These are phyloP conservation scores for Cystobasidiaceae sp. DNA, from an alignment of 1,284 basidiomycete species.

Conservation along the genomic window DNA sequence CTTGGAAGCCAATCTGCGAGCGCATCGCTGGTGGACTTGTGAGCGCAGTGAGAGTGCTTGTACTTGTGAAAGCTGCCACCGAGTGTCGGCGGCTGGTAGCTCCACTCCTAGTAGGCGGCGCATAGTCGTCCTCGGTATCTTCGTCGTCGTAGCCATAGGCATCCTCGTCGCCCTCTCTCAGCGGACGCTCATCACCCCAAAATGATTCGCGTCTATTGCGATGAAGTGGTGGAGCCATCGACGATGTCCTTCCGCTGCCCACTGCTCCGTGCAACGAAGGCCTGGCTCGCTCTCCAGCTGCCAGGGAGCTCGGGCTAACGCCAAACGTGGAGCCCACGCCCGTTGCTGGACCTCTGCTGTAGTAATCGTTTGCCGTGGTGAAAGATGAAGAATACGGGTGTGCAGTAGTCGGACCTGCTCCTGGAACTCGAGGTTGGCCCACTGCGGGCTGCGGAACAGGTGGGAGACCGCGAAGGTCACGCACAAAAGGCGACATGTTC, in stretches of 20 bases:
- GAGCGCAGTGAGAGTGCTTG: slow-evolving; percentile 8
- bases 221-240: slow-evolving; percentile 1
- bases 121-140: slow-evolving; percentile 40
- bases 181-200: slow-evolving; percentile 36
- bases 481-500: slow-evolving; percentile 43
- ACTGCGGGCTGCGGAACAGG: neutral
- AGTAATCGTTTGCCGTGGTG: slow-evolving; percentile 8
- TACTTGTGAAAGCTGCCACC: slow-evolving; percentile 40
- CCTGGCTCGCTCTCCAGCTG: neutral
- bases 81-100: slow-evolving; percentile 44
- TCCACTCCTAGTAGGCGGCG: slow-evolving; percentile 42
- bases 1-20: slow-evolving; percentile 38
- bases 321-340: neutral
- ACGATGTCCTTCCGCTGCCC: slow-evolving; percentile 30
- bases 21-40: slow-evolving; percentile 30
- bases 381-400: slow-evolving; percentile 15
- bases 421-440: no score
- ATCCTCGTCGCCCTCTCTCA: slow-evolving; percentile 8
- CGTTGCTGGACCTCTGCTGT: slow-evolving; percentile 9
- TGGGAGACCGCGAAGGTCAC: slow-evolving; percentile 34
- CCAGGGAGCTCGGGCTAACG: neutral
- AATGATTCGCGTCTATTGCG: slow-evolving; percentile 35
- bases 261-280: slow-evolving; percentile 4
- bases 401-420: no score
- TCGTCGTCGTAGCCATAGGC: slow-evolving; percentile 36